Conservation (phyloP, 495 filamentous ascomycete species). For the Trichoderma erinaceum region DNA sequence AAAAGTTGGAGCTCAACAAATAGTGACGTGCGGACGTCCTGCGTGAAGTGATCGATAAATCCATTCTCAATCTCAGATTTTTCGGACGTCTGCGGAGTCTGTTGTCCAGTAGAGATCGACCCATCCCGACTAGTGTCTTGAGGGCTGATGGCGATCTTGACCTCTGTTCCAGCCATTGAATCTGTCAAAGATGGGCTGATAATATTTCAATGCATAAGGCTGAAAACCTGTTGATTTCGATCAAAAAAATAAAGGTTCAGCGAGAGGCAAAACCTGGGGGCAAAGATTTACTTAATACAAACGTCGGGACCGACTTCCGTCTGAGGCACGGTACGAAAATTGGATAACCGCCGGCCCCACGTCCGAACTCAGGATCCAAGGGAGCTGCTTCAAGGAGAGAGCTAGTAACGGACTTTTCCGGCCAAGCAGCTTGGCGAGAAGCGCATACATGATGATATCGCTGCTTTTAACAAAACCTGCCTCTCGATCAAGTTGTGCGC, state of each 20-base stretch:
- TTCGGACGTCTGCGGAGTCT: not conserved
- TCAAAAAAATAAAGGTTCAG: not conserved
- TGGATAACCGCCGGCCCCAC: constrained; percentile 7
- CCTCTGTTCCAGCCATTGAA: not conserved
- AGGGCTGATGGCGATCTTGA: not conserved
- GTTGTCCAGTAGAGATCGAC: not conserved
- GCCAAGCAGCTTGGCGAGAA: not conserved
- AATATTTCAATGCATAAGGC: not conserved
- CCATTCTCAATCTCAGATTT: not conserved
- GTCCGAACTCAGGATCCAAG: constrained; percentile 7
- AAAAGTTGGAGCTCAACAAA: constrained; percentile 39
- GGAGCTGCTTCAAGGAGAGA: not conserved
- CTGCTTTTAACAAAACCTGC: not conserved
- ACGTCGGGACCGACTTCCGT: not conserved
- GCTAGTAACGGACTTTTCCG: not conserved
- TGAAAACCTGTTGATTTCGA: not conserved
- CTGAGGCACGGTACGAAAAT: constrained; percentile 1
- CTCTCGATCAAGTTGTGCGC: not conserved
- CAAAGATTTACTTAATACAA: not conserved
- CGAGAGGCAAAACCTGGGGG: not conserved
- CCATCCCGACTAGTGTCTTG: constrained; percentile 2
- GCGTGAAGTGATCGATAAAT: not conserved
- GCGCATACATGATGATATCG: not conserved
- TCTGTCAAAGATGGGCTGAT: not conserved
- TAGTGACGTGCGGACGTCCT: constrained; percentile 26